Evolutionary conservation across 202 grass and related monocot genomes (phyloP), one percentile per base, ranked within the genome.

Genomic region (Zoysia matrella): DNA sequence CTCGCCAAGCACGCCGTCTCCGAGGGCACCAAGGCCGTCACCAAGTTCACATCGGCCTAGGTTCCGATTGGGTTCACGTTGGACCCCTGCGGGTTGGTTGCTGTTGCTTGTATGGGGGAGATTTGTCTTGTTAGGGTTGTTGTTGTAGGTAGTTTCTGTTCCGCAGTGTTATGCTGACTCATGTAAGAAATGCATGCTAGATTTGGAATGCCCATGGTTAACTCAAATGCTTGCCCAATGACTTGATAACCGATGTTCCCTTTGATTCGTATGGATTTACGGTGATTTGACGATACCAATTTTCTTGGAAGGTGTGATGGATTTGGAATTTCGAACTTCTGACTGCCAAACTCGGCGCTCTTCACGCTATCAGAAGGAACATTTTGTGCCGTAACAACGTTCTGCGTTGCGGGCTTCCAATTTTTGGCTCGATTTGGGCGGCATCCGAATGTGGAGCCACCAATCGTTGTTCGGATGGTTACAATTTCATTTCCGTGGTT

Each of bases 21-120:
- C 30, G 30, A 36, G 30, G 30, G 30, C 30, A 36, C 30, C 30
- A 90, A 90, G 72, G 83, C 78, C 2, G 73, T 90, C 8, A 90
- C 88, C 47, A 86, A 90, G 52, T 90, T 83, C 47, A 90, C 74
- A 1, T 83, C 79, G 9, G 41, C 79, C 0, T 83, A 90, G 69
- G 30, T 36, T 36, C 30, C 30, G 30, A 36, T 36, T 36, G 54
- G 71, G 40, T 18, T 57, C 78, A 41, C 46, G 4, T 3, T 16
- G 8, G 4, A n/a, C 13, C 1, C 2, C 1, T 43, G 10, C 11
- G 10, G n/a, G 16, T 43, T n/a, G 8, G 58, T 5, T 5, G 7
- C 1, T n/a, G 30, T 0, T 11, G 60, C 4, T 36, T 36, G 30
- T 36, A 36, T 36, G 30, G 30, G 30, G 30, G 30, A 1, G 30